Evolutionary conservation across 352 stramenopile species (phyloP), one percentile per base, ranked within the genome.

Genomic region (Phytophthora cajani): DNA sequence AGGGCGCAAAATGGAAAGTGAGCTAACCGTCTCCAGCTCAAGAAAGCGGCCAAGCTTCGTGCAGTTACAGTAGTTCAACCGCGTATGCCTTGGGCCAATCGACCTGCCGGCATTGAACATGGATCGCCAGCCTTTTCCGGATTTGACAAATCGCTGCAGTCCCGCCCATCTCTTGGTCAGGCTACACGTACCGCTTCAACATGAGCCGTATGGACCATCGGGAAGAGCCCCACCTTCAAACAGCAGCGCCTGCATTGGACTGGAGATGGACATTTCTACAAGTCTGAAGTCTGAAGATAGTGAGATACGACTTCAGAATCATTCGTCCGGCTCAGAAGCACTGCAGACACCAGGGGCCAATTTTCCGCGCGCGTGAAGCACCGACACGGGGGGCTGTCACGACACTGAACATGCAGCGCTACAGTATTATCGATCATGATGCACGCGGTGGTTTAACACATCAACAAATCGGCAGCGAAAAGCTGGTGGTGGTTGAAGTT

Each of bases 401-500:
- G 27, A 30, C 27, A 30, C 3, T 30, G 27, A 5, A 30, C 27
- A 30, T 30, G 27, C 3, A 30, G 3, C 6, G 27, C 27, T 30
- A 27, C 33, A 50, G 56, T 68, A 42, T 14, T 65, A 25, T 14
- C 40, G 32, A 2, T 27, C 50, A 50, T 62, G 27, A 17, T 36
- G 47, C 46, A 40, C 50, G 25, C 44, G 44, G 50, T 61, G 58
- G 49, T 73, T 74, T 74, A 71, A 74, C 67, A 62, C 38, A 51
- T 50, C 55, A 50, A 62, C 58, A 67, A 73, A 73, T 67, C 65
- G 36, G 54, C 51, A 58, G 49, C 21, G 52, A 63, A 60, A 64
- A 25, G 4, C n/a, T 23, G 68, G 36, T 64, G 2, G 68, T 75
- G 68, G 68, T 71, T 75, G 68, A 75, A 75, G 68, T 75, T 68